Conservation (phyloP, 148 eudicot genomes). For the Salicornia ramosissima region DNA sequence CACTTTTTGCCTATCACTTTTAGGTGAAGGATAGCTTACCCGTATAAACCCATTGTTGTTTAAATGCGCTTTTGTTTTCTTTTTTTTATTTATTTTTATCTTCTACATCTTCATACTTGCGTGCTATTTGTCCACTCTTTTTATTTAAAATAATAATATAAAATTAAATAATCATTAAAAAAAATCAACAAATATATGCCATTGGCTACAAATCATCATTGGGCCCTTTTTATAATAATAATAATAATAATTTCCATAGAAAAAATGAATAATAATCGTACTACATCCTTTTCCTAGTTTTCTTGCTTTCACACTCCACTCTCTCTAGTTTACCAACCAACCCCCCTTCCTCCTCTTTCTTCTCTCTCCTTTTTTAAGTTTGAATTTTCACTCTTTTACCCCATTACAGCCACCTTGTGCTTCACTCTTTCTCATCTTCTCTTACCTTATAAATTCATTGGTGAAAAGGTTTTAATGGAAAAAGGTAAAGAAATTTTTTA, state of each 20-base stretch:
- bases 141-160: background rate
- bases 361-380: background rate
- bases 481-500: no score
- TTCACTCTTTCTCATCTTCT: no score
- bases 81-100: background rate
- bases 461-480: no score
- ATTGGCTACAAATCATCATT: background rate
- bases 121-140: constrained; percentile 1
- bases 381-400: background rate
- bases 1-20: no score
- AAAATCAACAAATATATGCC: background rate
- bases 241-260: no score
- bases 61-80: background rate
- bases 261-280: constrained; percentile 6
- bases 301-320: constrained; percentile 32
- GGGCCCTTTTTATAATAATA: constrained; percentile 5
- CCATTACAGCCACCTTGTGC: no score
- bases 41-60: constrained; percentile 12
- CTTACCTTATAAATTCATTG: no score
- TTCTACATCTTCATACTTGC: constrained; percentile 12
- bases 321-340: constrained; percentile 33
- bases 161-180: background rate
- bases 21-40: constrained; percentile 28
- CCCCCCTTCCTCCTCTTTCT: constrained; percentile 4
- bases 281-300: constrained; percentile 23